Evolutionary conservation across 2,329 filamentous ascomycete genomes (phyloP).

Genomic region (Venturia effusa): DNA sequence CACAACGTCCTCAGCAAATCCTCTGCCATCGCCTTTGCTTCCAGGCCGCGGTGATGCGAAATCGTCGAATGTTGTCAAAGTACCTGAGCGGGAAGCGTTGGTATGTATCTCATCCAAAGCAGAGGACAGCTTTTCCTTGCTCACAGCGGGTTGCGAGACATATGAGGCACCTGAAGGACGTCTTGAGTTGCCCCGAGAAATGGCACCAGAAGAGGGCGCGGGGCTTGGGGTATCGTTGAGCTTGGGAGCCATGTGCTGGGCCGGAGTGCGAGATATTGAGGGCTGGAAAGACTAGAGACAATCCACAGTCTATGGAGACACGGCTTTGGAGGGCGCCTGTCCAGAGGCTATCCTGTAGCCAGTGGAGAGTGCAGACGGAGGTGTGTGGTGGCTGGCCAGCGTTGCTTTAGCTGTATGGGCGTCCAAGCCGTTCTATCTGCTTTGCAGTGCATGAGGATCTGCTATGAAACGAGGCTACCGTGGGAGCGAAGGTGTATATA

Average conservation of each 20-base stretch:
- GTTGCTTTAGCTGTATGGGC: background rate
- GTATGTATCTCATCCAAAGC: conserved; percentile 81
- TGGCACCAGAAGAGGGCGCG: conserved; percentile 4
- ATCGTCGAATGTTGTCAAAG: conserved; percentile 88
- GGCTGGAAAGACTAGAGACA: no score
- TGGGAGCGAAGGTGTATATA: background rate
- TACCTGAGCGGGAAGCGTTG: conserved; percentile 73
- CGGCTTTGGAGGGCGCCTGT: background rate
- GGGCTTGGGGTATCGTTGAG: background rate
- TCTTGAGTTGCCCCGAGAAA: conserved; percentile 1
- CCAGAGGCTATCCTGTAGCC: background rate
- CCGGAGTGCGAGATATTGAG: background rate
- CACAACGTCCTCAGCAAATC: conserved; percentile 58
- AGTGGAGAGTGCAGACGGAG: conserved; percentile 1
- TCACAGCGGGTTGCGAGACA: conserved; percentile 25
- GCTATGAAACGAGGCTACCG: background rate
- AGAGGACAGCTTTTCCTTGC: conserved; percentile 65
- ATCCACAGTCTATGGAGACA: background rate
- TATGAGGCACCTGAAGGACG: conserved; percentile 7
- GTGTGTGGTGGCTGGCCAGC: background rate
- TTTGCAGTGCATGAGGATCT: background rate
- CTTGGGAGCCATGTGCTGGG: conserved; percentile 7
- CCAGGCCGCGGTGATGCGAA: conserved; percentile 59
- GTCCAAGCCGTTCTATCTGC: conserved; percentile 1
- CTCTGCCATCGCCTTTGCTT: conserved; percentile 54